A percentile compares a stretch with the other conserved stretches of the same genome.
phyloP scores from a whole-genome alignment of 2,329 filamentous ascomycete genomes.

The Metarhizium robertsii region DNA sequence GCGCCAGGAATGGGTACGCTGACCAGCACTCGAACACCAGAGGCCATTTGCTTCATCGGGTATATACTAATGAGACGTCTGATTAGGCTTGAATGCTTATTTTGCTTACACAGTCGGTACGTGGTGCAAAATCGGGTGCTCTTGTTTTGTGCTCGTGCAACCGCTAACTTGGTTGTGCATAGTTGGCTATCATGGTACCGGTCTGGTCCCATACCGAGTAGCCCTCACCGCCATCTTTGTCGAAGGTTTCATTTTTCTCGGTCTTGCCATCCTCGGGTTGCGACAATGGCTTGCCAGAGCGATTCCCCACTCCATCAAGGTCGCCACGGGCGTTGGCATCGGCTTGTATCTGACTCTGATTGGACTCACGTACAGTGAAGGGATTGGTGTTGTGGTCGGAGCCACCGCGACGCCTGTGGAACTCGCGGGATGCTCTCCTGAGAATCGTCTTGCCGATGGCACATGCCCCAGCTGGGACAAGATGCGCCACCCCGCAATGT shows the following conservation, averaged over 20 bases:
- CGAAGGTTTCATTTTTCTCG: constrained; percentile 79
- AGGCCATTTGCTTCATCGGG: background rate
- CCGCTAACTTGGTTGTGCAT: constrained; percentile 4
- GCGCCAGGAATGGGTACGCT: constrained; percentile 33
- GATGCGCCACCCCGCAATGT: constrained; percentile 78
- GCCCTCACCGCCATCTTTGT: constrained; percentile 83
- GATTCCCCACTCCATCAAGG: constrained; percentile 76
- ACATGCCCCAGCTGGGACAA: constrained; percentile 55
- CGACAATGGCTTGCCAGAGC: constrained; percentile 81
- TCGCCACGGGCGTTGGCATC: constrained; percentile 78
- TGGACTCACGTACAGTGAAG: constrained; percentile 69
- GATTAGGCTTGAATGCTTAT: constrained; percentile 64
- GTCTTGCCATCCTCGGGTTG: constrained; percentile 67
- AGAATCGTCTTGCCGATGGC: constrained; percentile 34
- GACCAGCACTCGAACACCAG: background rate
- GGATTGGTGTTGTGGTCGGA: constrained; percentile 70
- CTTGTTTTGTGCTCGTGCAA: background rate
- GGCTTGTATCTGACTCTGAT: constrained; percentile 73
- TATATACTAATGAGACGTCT: constrained; percentile 1
- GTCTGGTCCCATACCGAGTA: constrained; percentile 62
- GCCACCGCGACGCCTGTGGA: constrained; percentile 59
- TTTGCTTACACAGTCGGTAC: constrained; percentile 59
- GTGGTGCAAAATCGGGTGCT: constrained; percentile 11
- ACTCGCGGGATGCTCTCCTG: constrained; percentile 59
- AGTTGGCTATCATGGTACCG: constrained; percentile 68